Evolutionary conservation across 1,284 basidiomycete genomes (phyloP).

Genomic region (Mycena sp.): DNA sequence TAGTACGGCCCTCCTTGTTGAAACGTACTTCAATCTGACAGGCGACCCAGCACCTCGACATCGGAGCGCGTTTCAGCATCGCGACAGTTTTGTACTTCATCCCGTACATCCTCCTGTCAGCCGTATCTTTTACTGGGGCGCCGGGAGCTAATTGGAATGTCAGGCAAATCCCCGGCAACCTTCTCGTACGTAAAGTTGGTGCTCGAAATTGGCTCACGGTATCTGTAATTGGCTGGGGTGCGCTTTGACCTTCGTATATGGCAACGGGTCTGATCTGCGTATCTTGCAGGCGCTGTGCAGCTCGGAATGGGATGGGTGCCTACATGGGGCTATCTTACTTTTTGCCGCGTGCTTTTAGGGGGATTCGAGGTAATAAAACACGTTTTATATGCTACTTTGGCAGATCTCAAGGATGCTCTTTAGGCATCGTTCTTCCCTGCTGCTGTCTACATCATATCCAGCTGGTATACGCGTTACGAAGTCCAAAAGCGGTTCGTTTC

Average conservation of each 20-base stretch:
- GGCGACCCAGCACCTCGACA: conserved; percentile 36
- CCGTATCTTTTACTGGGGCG: background rate
- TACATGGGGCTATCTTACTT: conserved; percentile 46
- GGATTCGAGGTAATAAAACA: background rate
- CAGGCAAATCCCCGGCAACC: conserved; percentile 53
- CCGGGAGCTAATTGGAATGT: conserved; percentile 39
- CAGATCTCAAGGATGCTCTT: background rate
- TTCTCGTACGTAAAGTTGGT: conserved; percentile 48
- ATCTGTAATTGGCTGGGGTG: conserved; percentile 49
- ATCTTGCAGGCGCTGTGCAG: conserved; percentile 38
- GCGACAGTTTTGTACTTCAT: conserved; percentile 49
- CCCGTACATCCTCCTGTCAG: conserved; percentile 48
- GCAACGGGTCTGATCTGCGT: background rate
- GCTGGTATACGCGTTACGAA: conserved; percentile 57
- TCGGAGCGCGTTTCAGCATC: conserved; percentile 46
- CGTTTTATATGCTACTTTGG: background rate
- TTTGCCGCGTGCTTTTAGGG: conserved; percentile 52
- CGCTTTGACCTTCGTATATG: conserved; percentile 20
- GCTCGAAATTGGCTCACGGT: conserved; percentile 52
- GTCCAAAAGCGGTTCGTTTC: conserved; percentile 52
- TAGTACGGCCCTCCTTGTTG: conserved; percentile 38
- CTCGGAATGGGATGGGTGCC: conserved; percentile 53
- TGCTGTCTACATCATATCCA: conserved; percentile 52
- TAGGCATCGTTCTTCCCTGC: conserved; percentile 53
- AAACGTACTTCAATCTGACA: background rate